Conservation (phyloP, 1,284 basidiomycete genomes). For the Peniophora sp. region DNA sequence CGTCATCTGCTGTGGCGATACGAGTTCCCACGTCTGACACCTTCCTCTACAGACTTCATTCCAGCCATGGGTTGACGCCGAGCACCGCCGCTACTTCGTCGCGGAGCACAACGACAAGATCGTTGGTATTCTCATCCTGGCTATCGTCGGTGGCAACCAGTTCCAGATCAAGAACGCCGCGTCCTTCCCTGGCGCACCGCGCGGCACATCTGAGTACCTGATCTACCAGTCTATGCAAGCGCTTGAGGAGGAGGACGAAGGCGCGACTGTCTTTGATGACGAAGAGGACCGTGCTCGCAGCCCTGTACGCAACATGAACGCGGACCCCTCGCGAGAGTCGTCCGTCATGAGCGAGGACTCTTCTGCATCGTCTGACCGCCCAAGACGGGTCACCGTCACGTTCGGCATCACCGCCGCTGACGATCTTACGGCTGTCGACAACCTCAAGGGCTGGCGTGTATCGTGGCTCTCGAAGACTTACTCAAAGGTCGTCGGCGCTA, state of each 20-base stretch:
- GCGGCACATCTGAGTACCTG: slow-evolving; percentile 37
- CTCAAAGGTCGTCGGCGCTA: slow-evolving; percentile 24
- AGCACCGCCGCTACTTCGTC: slow-evolving; percentile 36
- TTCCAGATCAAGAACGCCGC: slow-evolving; percentile 41
- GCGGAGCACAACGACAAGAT: slow-evolving; percentile 23
- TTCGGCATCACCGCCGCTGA: slow-evolving; percentile 35
- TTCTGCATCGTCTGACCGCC: neutral
- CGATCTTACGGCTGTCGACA: slow-evolving; percentile 26
- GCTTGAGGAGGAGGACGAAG: slow-evolving; percentile 20
- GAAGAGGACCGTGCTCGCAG: slow-evolving; percentile 2
- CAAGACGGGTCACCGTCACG: slow-evolving; percentile 22
- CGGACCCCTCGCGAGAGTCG: slow-evolving; percentile 5
- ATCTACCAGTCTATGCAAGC: slow-evolving; percentile 33
- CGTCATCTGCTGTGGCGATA: slow-evolving; percentile 1
- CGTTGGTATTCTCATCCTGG: slow-evolving; percentile 34
- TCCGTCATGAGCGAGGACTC: slow-evolving; percentile 1
- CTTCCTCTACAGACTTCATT: slow-evolving; percentile 23
- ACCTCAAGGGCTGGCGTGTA: slow-evolving; percentile 37
- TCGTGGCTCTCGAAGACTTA: slow-evolving; percentile 31
- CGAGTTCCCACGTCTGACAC: neutral
- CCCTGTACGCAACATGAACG: slow-evolving; percentile 7
- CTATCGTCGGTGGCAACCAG: slow-evolving; percentile 26
- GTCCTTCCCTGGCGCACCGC: slow-evolving; percentile 36
- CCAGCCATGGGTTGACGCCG: slow-evolving; percentile 35
- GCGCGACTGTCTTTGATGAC: neutral